A percentile compares a stretch with the other conserved stretches of the same genome.
These are phyloP conservation scores for Podila clonocystis DNA, from an alignment of 192 early-diverging fungal genomes.

Conservation along the genomic window DNA sequence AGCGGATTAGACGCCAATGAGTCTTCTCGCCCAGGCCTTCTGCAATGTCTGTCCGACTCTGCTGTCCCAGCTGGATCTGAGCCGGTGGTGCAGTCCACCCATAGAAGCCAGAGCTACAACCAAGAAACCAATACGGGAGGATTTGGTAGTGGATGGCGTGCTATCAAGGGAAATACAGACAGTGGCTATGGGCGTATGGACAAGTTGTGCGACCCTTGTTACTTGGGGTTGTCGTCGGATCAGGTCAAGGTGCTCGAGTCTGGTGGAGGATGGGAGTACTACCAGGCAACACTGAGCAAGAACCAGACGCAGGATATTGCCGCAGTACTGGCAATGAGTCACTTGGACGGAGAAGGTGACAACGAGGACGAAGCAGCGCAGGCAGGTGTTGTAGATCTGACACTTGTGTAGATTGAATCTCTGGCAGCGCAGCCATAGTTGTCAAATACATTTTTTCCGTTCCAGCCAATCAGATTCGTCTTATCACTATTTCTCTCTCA, in stretches of 20 bases:
- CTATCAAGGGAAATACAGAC: conserved; percentile 31
- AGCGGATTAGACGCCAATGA: not conserved
- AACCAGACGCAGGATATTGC: conserved; percentile 25
- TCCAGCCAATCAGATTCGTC: too few relatives aligned
- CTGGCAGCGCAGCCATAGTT: too few relatives aligned
- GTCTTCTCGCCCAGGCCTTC: conserved; percentile 1
- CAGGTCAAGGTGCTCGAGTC: conserved; percentile 41
- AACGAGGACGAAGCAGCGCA: not conserved
- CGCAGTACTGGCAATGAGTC: conserved; percentile 23
- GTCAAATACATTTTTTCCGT: too few relatives aligned
- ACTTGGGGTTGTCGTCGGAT: conserved; percentile 34
- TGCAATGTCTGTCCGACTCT: conserved; percentile 18
- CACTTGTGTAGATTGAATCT: too few relatives aligned
- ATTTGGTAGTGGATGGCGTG: conserved; percentile 30
- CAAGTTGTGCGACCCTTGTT: conserved; percentile 47
- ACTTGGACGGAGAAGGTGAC: not conserved
- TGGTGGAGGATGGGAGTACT: conserved; percentile 50
- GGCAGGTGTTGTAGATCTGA: not conserved
- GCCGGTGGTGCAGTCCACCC: not conserved
- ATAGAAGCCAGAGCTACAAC: conserved; percentile 30
- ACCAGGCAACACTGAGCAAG: conserved; percentile 38
- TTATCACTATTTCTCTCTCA: too few relatives aligned
- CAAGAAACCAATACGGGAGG: not conserved
- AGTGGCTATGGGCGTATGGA: conserved; percentile 37
- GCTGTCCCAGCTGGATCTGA: not conserved